These are phyloP conservation scores for Trichoderma sp. DNA, from an alignment of 2,329 filamentous ascomycete species.

Conservation along the genomic window DNA sequence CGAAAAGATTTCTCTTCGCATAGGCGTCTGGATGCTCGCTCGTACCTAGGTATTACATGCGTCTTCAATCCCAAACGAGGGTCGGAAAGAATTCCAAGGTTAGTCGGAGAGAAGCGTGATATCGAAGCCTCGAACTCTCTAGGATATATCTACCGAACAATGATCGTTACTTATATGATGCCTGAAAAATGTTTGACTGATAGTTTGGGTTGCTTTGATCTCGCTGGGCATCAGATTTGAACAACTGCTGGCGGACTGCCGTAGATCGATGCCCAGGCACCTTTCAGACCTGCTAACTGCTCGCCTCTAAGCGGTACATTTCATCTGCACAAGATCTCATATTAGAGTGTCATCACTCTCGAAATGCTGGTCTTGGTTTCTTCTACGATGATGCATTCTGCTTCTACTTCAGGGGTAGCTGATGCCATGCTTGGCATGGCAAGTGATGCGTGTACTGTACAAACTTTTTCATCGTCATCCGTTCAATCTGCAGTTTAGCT, in stretches of 20 bases:
- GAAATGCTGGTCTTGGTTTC: not conserved
- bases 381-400: not conserved
- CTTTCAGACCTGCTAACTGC: not conserved
- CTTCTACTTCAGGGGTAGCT: not conserved
- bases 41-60: not conserved
- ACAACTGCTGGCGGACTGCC: not conserved
- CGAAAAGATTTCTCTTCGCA: not conserved
- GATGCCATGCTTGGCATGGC: not conserved
- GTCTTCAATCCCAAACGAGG: not conserved
- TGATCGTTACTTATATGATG: not conserved
- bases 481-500: not conserved
- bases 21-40: not conserved
- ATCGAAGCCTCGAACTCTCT: not conserved
- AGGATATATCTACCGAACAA: not conserved
- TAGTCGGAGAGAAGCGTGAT: not conserved
- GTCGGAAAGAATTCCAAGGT: too few species aligned
- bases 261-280: not conserved
- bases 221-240: not conserved
- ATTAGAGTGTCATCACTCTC: rapidly evolving
- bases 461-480: too few species aligned
- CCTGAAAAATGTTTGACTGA: not conserved
- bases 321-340: not conserved
- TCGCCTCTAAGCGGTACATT: not conserved
- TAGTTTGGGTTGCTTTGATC: not conserved
- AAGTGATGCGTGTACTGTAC: not conserved